Evolutionary conservation across 2,329 filamentous ascomycete genomes (phyloP).

Genomic region (Pseudogymnoascus verrucosus): DNA sequence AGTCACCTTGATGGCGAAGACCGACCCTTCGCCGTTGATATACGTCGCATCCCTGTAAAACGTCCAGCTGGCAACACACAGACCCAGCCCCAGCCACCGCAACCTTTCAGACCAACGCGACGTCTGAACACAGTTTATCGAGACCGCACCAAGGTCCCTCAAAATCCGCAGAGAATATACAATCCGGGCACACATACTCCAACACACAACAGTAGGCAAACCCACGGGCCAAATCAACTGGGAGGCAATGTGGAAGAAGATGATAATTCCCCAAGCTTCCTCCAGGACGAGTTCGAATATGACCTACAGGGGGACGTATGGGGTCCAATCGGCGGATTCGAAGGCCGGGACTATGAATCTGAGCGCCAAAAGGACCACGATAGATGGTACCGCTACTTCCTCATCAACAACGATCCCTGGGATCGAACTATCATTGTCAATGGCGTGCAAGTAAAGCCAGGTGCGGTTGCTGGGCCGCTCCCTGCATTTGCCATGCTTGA

Average conservation of each 20-base stretch:
- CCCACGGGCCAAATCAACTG: neutral
- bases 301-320: neutral
- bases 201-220: neutral
- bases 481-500: conserved; percentile 21
- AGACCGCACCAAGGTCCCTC: neutral
- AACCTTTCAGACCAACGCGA: neutral
- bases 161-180: neutral
- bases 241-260: neutral
- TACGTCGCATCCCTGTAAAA: neutral
- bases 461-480: conserved; percentile 24
- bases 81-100: neutral
- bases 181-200: neutral
- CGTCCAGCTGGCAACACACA: neutral
- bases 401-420: conserved; percentile 20
- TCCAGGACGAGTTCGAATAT: neutral
- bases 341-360: neutral
- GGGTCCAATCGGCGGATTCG: neutral
- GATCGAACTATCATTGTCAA: conserved; percentile 22
- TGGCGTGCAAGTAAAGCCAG: conserved; percentile 20
- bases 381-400: conserved; percentile 19
- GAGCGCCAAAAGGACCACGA: neutral
- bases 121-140: neutral
- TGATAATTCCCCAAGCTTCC: neutral
- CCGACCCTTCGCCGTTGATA: neutral
- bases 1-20: neutral